Conservation (phyloP, 1,284 basidiomycete species). For the Neolentinus lepideus region DNA sequence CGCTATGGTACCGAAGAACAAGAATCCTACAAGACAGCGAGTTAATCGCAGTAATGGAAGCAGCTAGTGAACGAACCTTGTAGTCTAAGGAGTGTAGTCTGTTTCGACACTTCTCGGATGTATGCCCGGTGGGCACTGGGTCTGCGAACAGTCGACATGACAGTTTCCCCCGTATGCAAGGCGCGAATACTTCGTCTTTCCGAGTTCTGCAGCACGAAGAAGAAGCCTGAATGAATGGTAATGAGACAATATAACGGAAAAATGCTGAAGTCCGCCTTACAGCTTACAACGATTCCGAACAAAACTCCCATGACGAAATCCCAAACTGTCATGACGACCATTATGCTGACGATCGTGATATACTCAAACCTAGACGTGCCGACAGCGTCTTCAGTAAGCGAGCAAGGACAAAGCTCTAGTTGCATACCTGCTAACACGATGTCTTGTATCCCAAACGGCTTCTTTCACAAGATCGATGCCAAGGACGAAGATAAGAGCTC, state of each 20-base stretch:
- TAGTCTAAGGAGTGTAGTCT: conserved; percentile 85
- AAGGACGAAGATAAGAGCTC: conserved; percentile 90
- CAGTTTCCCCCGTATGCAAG: conserved; percentile 71
- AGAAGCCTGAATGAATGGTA: conserved; percentile 54
- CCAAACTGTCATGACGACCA: conserved; percentile 89
- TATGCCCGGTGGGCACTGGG: conserved; percentile 87
- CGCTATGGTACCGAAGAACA: conserved; percentile 96
- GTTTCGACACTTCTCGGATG: conserved; percentile 84
- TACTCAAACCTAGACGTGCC: conserved; percentile 61
- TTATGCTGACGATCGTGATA: conserved; percentile 73
- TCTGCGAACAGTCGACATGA: conserved; percentile 87
- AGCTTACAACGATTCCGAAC: conserved; percentile 89
- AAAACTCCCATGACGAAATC: conserved; percentile 94
- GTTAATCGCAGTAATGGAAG: not conserved
- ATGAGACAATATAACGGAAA: not conserved
- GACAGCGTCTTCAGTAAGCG: too few species aligned
- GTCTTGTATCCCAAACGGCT: conserved; percentile 92
- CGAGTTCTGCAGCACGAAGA: conserved; percentile 95
- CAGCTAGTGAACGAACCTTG: conserved; percentile 48
- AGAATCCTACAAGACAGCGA: conserved; percentile 46
- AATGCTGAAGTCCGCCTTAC: conserved; percentile 32
- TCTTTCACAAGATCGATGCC: conserved; percentile 94
- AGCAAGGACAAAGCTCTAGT: not conserved
- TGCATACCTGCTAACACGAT: conserved; percentile 72
- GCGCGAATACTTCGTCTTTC: conserved; percentile 78